Evolutionary conservation across 148 eudicot species (phyloP).

Genomic region (Gaultheria prostrata): DNA sequence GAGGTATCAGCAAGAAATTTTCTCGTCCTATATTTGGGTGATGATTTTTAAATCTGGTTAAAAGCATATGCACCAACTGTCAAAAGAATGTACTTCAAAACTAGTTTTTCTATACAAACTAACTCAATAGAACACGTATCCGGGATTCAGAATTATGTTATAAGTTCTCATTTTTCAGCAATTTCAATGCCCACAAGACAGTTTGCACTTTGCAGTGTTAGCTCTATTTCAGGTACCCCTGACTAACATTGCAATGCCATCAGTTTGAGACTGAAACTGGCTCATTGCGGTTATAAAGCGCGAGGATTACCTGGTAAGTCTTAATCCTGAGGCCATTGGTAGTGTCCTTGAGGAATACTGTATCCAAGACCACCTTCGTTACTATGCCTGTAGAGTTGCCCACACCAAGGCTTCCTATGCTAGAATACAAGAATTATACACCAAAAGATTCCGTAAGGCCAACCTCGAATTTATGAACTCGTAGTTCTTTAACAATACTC

Average conservation of each 20-base stretch:
- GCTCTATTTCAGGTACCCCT: neutral
- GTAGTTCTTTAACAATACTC: neutral
- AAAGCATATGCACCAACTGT: neutral
- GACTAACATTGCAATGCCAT: too few relatives aligned
- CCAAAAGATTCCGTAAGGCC: neutral
- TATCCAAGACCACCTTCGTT: conserved; percentile 60
- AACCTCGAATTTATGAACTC: neutral
- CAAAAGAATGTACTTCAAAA: neutral
- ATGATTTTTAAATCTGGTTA: neutral
- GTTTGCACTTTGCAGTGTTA: neutral
- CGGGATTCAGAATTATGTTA: neutral
- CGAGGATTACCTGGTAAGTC: conserved; percentile 80
- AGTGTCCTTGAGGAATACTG: conserved; percentile 63
- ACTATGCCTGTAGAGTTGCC: conserved; percentile 75
- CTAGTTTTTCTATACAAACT: neutral
- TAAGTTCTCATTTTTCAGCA: neutral
- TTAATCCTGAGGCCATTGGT: conserved; percentile 87
- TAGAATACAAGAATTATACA: conserved; percentile 29
- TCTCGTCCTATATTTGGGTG: neutral
- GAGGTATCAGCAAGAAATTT: neutral
- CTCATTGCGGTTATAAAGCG: neutral
- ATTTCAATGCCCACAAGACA: neutral
- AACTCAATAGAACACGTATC: neutral
- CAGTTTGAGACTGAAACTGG: neutral
- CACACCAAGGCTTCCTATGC: conserved; percentile 97